Conservation (phyloP, 768 basidiomycete species). For the Leccinum longicurvipes region DNA sequence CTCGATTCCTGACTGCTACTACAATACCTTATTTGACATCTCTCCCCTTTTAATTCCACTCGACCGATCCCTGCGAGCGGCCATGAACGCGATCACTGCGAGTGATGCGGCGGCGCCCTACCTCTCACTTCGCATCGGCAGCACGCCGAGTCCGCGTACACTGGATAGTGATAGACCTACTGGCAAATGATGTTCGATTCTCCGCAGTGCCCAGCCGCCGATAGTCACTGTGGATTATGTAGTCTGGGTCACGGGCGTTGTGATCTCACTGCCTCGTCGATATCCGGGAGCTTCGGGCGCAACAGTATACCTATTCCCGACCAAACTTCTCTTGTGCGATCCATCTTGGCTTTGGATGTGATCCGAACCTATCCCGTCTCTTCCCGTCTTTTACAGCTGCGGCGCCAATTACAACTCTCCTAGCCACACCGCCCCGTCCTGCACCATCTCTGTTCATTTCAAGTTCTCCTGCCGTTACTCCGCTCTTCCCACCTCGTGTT, state of each 20-base stretch:
- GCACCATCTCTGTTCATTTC: slow-evolving; percentile 1
- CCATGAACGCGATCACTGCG: slow-evolving; percentile 9
- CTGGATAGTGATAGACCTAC: not conserved
- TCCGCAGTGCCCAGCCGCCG: slow-evolving; percentile 4
- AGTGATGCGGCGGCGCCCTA: not conserved
- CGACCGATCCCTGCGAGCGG: not conserved
- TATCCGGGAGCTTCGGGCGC: slow-evolving; percentile 14
- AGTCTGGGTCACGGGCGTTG: not conserved
- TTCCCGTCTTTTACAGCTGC: slow-evolving; percentile 2
- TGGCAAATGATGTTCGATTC: slow-evolving; percentile 7
- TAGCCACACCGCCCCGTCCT: not conserved
- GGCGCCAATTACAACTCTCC: not conserved
- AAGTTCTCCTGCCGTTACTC: not conserved
- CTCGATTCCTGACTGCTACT: not conserved
- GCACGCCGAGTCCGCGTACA: not conserved
- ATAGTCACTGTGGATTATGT: not conserved
- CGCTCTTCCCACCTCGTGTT: not conserved
- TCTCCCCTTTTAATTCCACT: not conserved
- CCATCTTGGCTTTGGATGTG: slow-evolving; percentile 5
- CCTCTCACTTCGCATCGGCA: not conserved
- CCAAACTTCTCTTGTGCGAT: not conserved
- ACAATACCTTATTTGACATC: slow-evolving; percentile 2
- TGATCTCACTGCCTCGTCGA: slow-evolving; percentile 10
- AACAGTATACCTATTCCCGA: slow-evolving; percentile 13
- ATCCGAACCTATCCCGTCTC: slow-evolving; percentile 22